Conservation (phyloP, 805 yeast genomes). For the Yarrowia yakushimensis region DNA sequence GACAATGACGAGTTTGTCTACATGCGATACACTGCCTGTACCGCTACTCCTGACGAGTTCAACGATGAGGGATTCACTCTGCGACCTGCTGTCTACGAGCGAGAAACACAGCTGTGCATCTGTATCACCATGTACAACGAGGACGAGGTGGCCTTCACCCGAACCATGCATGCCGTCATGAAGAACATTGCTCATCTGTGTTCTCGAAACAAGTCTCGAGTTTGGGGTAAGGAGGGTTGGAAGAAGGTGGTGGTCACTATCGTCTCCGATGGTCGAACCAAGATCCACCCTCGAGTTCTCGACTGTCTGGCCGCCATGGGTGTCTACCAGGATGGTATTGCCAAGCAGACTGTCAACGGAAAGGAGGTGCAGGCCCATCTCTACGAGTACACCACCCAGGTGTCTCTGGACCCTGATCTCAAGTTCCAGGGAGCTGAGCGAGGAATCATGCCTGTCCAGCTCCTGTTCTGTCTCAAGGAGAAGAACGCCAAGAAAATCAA, state of each 20-base stretch:
- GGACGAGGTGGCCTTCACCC: slow-evolving; percentile 80
- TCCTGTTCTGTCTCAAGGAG: slow-evolving; percentile 88
- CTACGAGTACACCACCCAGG: slow-evolving; percentile 94
- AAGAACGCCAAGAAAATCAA: slow-evolving; percentile 89
- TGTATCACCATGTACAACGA: slow-evolving; percentile 98
- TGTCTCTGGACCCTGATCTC: slow-evolving; percentile 82
- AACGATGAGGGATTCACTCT: slow-evolving; percentile 75
- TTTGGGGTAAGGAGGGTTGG: slow-evolving; percentile 98
- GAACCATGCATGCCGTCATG: slow-evolving; percentile 94
- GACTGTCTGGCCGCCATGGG: slow-evolving; percentile 93
- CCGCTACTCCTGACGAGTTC: slow-evolving; percentile 87
- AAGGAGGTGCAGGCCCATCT: slow-evolving; percentile 89
- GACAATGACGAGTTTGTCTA: slow-evolving; percentile 91
- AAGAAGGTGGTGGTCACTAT: slow-evolving; percentile 89
- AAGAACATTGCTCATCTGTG: slow-evolving; percentile 85
- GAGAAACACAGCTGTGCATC: slow-evolving; percentile 88
- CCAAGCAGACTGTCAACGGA: slow-evolving; percentile 88
- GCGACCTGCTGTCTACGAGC: slow-evolving; percentile 77
- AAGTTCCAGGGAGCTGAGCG: slow-evolving; percentile 88
- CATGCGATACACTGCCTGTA: slow-evolving; percentile 97
- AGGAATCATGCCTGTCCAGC: slow-evolving; percentile 91
- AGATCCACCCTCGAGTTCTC: slow-evolving; percentile 76
- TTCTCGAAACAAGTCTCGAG: slow-evolving; percentile 71
- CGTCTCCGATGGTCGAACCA: slow-evolving; percentile 92
- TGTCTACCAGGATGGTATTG: slow-evolving; percentile 94